phyloP scores from a whole-genome alignment of 441 rosid species.

The Gossypium trilobum region DNA sequence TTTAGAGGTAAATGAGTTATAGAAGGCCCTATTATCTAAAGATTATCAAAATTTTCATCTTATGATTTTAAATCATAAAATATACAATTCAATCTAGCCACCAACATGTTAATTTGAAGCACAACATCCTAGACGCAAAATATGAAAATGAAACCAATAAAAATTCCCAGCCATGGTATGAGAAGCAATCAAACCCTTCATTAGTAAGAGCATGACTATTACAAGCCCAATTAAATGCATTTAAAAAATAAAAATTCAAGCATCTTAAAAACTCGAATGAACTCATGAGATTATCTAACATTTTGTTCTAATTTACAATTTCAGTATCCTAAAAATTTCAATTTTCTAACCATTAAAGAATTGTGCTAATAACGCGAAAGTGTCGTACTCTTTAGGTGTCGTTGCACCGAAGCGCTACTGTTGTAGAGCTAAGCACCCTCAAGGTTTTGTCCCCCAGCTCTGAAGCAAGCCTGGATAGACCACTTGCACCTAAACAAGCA shows the following conservation, averaged over 20 bases:
- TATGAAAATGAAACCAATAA: not conserved
- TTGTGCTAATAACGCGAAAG: not conserved
- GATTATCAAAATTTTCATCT: not conserved
- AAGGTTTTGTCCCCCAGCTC: not conserved
- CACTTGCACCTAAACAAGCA: not conserved
- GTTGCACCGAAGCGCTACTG: not conserved
- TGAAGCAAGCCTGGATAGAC: not conserved
- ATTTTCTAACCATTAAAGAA: not conserved
- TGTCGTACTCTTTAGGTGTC: not conserved
- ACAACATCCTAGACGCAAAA: not conserved
- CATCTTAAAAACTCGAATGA: not conserved
- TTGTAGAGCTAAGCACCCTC: not conserved
- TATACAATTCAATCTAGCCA: not conserved
- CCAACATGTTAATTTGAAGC: not conserved
- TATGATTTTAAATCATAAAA: conserved; percentile 4
- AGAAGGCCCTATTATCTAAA: not conserved
- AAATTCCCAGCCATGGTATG: not conserved
- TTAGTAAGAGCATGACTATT: not conserved
- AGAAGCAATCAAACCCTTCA: not conserved
- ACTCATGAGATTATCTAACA: not conserved
- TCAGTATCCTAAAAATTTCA: not conserved
- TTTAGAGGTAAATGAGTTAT: not conserved
- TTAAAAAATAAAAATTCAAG: not conserved
- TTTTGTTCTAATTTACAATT: not conserved
- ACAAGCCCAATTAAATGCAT: not conserved